Conservation (phyloP, 2,329 filamentous ascomycete species). For the Tolypocladium ovalisporum region DNA sequence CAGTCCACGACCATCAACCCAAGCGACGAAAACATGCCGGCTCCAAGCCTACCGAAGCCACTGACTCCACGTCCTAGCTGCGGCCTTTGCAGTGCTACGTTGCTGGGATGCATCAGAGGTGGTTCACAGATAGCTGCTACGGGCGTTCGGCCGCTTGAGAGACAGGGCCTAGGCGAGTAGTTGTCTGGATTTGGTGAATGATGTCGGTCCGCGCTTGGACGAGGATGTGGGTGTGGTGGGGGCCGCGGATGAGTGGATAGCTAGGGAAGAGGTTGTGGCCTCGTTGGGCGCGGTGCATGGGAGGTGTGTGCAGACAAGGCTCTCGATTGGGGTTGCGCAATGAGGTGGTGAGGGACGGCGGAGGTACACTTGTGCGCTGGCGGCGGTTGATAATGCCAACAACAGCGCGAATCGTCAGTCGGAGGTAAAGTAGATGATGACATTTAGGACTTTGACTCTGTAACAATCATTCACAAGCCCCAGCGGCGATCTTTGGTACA, state of each 20-base stretch:
- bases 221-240: background rate
- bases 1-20: background rate
- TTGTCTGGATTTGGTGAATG: background rate
- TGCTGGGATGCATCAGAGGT: background rate
- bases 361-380: background rate
- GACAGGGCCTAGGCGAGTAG: background rate
- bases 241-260: background rate
- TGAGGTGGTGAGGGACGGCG: background rate
- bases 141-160: background rate
- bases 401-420: background rate
- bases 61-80: background rate
- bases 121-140: background rate
- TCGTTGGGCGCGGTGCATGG: background rate
- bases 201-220: background rate
- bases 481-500: background rate
- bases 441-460: background rate
- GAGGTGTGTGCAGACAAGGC: background rate
- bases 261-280: background rate
- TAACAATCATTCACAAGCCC: background rate
- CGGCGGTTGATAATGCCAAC: background rate
- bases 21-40: background rate
- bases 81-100: background rate
- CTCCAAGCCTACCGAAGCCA: background rate
- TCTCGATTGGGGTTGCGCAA: background rate
- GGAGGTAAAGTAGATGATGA: too few species aligned